A percentile compares a stretch with the other conserved stretches of the same genome.
These are phyloP conservation scores for Actinomortierella ambigua DNA, from an alignment of 371 early-diverging fungal genomes.

Conservation along the genomic window DNA sequence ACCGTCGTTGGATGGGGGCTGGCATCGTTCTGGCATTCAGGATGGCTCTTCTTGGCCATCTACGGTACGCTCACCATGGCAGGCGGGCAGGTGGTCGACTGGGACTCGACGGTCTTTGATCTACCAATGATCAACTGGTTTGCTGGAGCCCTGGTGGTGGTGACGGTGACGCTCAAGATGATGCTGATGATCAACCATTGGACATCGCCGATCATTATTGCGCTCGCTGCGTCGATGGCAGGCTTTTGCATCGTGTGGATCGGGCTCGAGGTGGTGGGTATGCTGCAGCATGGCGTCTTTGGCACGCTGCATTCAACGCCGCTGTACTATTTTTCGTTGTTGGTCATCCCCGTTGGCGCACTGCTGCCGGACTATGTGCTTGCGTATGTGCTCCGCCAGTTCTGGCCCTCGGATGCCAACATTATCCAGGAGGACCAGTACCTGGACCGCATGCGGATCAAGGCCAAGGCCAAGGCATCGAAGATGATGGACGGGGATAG, in stretches of 20 bases:
- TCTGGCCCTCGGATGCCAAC: conserved; percentile 37
- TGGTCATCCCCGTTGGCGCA: conserved; percentile 32
- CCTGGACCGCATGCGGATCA: conserved; percentile 16
- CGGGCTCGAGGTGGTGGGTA: conserved; percentile 24
- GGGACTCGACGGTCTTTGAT: conserved; percentile 19
- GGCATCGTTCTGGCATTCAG: conserved; percentile 68
- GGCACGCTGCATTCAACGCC: conserved; percentile 27
- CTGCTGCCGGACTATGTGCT: conserved; percentile 41
- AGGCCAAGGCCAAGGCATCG: too few relatives aligned
- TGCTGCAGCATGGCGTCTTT: conserved; percentile 35
- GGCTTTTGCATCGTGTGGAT: conserved; percentile 36
- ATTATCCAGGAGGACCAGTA: conserved; percentile 45
- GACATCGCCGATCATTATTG: conserved; percentile 31
- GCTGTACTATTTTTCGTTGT: conserved; percentile 31
- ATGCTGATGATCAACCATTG: conserved; percentile 39
- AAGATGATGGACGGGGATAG: too few relatives aligned
- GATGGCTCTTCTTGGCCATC: neutral
- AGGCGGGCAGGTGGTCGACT: conserved; percentile 4
- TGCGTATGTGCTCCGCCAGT: conserved; percentile 31
- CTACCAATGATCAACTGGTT: conserved; percentile 32
- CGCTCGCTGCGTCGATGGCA: conserved; percentile 26
- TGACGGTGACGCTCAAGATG: conserved; percentile 46
- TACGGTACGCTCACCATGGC: too few relatives aligned
- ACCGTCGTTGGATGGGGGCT: conserved; percentile 62
- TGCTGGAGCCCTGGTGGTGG: conserved; percentile 37